These are phyloP conservation scores for Umbellularia californica DNA, from an alignment of 164 flowering plant species.

Conservation along the genomic window DNA sequence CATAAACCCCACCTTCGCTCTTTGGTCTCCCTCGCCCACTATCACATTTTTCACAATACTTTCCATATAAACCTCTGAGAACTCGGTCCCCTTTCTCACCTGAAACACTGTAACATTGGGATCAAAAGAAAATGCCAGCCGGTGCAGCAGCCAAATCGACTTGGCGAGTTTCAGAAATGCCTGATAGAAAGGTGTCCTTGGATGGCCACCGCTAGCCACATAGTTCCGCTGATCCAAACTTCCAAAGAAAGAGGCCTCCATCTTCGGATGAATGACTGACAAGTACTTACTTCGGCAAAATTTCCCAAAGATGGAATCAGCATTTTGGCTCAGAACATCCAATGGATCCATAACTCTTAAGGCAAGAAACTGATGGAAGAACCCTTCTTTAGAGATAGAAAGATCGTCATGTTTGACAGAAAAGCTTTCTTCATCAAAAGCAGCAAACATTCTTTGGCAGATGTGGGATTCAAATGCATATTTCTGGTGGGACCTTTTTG, in stretches of 20 bases:
- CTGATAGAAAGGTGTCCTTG: constrained; percentile 92
- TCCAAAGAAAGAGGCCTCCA: constrained; percentile 94
- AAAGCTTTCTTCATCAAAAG: constrained; percentile 75
- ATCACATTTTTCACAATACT: constrained; percentile 67
- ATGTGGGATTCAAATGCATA: constrained; percentile 92
- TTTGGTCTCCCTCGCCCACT: constrained; percentile 43
- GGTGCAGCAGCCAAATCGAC: constrained; percentile 82
- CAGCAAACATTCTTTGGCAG: constrained; percentile 84
- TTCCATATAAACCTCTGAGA: constrained; percentile 91
- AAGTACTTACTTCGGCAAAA: constrained; percentile 85
- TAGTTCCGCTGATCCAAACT: constrained; percentile 83
- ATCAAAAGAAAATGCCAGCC: constrained; percentile 75
- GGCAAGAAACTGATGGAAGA: constrained; percentile 77
- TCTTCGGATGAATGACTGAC: constrained; percentile 69
- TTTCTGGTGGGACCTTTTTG: constrained; percentile 92
- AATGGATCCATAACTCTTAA: constrained; percentile 71
- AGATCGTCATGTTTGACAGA: constrained; percentile 43
- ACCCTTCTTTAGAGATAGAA: constrained; percentile 45
- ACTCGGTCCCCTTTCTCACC: constrained; percentile 71
- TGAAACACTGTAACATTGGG: constrained; percentile 71
- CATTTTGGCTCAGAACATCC: constrained; percentile 69
- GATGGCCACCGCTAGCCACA: constrained; percentile 78
- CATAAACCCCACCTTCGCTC: constrained; percentile 77
- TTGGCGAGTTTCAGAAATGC: constrained; percentile 88
- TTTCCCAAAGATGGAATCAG: constrained; percentile 74